Percentiles rank a stretch among this genome's conserved stretches.
phyloP scores from a whole-genome alignment of 768 basidiomycete genomes.

The Tricholoma furcatifolium region DNA sequence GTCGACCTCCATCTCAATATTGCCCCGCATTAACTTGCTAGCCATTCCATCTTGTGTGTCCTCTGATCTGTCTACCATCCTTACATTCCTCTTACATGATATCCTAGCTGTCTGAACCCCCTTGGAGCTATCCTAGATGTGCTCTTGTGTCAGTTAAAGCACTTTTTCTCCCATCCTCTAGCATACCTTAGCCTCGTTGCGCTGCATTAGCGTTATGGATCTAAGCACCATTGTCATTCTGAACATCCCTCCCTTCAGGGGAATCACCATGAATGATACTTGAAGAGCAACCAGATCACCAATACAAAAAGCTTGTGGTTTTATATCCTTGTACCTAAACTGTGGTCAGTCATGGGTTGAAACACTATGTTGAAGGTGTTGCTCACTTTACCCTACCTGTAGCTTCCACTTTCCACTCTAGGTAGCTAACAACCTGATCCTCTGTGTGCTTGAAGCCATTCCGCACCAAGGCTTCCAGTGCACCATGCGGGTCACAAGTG shows the following conservation, averaged over 20 bases:
- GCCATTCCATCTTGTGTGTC: no score
- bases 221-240: background rate
- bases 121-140: no score
- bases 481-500: background rate
- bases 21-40: no score
- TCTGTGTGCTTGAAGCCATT: background rate
- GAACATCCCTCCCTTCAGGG: background rate
- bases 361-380: background rate
- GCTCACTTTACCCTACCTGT: background rate
- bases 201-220: background rate
- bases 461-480: background rate
- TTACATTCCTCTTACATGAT: no score
- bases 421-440: background rate
- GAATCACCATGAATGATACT: background rate
- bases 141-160: no score
- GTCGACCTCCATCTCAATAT: no score
- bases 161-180: no score
- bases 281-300: background rate
- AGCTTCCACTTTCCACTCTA: background rate
- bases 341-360: background rate
- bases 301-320: background rate
- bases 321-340: background rate
- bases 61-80: no score
- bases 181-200: no score
- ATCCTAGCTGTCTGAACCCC: no score